These are phyloP conservation scores for Diaporthe sp. DNA, from an alignment of 2,329 filamentous ascomycete species.

Conservation along the genomic window DNA sequence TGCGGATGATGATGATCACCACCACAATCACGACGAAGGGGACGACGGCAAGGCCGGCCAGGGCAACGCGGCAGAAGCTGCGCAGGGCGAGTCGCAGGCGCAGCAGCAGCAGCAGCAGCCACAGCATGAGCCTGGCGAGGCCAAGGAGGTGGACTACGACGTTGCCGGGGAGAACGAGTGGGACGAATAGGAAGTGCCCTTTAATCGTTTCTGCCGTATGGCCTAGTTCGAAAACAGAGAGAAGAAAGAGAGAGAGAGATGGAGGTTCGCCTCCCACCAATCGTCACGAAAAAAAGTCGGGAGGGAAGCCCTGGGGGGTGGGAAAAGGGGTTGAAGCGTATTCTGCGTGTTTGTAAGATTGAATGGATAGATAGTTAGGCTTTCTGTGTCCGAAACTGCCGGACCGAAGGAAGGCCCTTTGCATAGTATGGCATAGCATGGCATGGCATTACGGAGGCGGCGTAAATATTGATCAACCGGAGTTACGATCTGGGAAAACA, in stretches of 20 bases:
- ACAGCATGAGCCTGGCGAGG: conserved; percentile 12
- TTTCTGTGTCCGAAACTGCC: not conserved
- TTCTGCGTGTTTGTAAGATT: not conserved
- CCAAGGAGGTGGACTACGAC: conserved; percentile 63
- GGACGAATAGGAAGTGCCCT: conserved; percentile 44
- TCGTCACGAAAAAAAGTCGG: no score
- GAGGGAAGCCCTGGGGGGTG: no score
- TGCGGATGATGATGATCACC: conserved; percentile 17
- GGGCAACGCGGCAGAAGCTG: conserved; percentile 2
- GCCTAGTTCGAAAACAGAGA: not conserved
- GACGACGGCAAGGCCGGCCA: conserved; percentile 47
- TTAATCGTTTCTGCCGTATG: not conserved
- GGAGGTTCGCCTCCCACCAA: no score
- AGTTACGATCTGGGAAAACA: not conserved
- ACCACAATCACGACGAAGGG: conserved; percentile 40
- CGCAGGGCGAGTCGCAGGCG: conserved; percentile 25
- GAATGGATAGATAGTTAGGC: not conserved
- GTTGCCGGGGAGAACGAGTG: conserved; percentile 66
- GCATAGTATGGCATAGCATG: not conserved
- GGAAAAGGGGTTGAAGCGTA: no score
- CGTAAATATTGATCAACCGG: not conserved
- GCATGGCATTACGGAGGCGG: not conserved
- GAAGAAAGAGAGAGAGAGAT: no score
- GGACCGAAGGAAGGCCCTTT: not conserved
- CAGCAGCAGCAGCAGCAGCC: conserved; percentile 47